Evolutionary conservation across 1,284 basidiomycete species (phyloP).

Genomic region (Vanrija pseudolonga): DNA sequence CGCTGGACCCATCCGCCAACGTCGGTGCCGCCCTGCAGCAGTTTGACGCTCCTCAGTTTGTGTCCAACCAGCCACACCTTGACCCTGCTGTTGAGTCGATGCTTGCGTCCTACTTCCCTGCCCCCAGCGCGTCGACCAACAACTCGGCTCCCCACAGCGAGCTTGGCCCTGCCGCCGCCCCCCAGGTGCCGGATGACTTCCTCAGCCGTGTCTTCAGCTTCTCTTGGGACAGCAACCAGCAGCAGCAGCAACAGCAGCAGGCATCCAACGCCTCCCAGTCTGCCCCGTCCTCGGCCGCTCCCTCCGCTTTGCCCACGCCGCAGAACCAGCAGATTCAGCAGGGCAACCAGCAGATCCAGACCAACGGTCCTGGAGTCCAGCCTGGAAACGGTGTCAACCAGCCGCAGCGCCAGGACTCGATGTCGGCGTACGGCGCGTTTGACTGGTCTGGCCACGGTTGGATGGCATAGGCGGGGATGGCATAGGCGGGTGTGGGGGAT

Average conservation of each 20-base stretch:
- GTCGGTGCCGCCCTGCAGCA: slow-evolving; percentile 24
- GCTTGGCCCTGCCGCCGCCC: slow-evolving; percentile 12
- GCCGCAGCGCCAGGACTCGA: slow-evolving; percentile 16
- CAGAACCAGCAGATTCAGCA: slow-evolving; percentile 4
- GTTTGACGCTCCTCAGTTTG: slow-evolving; percentile 37
- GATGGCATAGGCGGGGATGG: slow-evolving; percentile 26
- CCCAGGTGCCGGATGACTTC: slow-evolving; percentile 43
- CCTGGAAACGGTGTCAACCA: neutral
- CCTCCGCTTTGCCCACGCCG: no score
- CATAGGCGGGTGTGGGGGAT: slow-evolving; percentile 1
- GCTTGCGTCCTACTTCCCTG: slow-evolving; percentile 39
- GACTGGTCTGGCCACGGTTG: slow-evolving; percentile 26
- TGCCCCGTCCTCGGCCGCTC: no score
- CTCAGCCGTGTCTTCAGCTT: slow-evolving; percentile 44
- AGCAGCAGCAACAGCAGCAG: slow-evolving; percentile 4
- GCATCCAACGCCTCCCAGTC: neutral
- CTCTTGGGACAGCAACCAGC: slow-evolving; percentile 35
- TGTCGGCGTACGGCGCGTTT: slow-evolving; percentile 20
- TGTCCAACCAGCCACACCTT: slow-evolving; percentile 23
- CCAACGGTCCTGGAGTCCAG: neutral
- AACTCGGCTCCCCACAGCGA: neutral
- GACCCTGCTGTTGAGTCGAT: slow-evolving; percentile 43
- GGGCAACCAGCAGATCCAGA: neutral
- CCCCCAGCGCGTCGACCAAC: neutral
- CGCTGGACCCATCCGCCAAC: slow-evolving; percentile 24